phyloP scores from a whole-genome alignment of 352 stramenopile genomes.

The Pythium insidiosum region DNA sequence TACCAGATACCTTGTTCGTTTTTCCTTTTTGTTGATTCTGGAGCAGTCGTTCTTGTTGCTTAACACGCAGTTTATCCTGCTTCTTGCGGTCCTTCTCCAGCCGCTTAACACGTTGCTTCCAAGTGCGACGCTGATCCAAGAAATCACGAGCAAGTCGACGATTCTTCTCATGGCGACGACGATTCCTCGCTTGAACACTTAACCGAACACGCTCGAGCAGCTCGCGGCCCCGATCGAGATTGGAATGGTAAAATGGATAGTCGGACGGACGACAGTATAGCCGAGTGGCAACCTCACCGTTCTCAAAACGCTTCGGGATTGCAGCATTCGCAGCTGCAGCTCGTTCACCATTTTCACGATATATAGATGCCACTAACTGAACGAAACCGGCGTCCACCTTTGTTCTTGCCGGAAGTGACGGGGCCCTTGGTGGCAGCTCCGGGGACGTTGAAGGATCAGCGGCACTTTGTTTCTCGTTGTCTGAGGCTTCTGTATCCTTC shows the following conservation, averaged over 20 bases:
- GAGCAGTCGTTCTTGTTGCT: too few relatives aligned
- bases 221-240: conserved; percentile 40
- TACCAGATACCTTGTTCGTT: conserved; percentile 44
- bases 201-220: conserved; percentile 46
- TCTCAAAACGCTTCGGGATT: conserved; percentile 43
- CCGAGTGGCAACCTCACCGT: conserved; percentile 36
- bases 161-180: conserved; percentile 51
- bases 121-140: conserved; percentile 70
- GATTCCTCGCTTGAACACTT: conserved; percentile 62
- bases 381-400: conserved; percentile 61
- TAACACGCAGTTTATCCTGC: conserved; percentile 70
- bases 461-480: neutral
- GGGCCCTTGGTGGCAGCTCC: conserved; percentile 2
- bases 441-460: too few relatives aligned
- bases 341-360: conserved; percentile 56
- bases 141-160: conserved; percentile 73
- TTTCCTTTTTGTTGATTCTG: too few relatives aligned
- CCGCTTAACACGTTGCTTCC: conserved; percentile 80
- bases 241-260: conserved; percentile 67
- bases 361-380: conserved; percentile 49
- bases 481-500: too few relatives aligned
- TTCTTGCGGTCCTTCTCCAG: conserved; percentile 84
- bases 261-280: conserved; percentile 69
- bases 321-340: conserved; percentile 36
- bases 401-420: conserved; percentile 25